Evolutionary conservation across 768 basidiomycete genomes (phyloP), one percentile per base, ranked within the genome.

Genomic region (Termitomyces titanicus): DNA sequence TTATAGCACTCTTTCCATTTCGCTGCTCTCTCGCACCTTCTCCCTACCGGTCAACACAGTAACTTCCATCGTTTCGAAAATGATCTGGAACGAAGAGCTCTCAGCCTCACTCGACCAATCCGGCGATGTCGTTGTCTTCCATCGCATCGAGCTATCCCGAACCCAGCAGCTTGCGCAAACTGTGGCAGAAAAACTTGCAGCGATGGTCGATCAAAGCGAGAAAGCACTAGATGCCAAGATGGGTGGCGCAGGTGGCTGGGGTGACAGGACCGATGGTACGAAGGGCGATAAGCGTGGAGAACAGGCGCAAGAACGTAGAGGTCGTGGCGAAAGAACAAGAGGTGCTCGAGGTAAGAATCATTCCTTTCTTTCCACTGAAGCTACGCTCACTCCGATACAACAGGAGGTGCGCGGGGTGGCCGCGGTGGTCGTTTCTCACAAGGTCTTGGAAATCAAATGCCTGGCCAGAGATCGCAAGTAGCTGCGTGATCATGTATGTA

Each of bases 41-140:
- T 86, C 86, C 9, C 77, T 98, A 29, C 82, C 95, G 3, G 71
- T 87, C 47, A 82, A 88, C 39, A 75, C 86, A 4, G 92, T 98
- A 4, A 93, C 88, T 8, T 93, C 94, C 12, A 85, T 97, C 61
- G 90, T 98, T 38, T 95, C 92, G 25, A 92, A 94, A 72, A 98
- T 99, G 97, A 97, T 98, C 63, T 98, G 95, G 93, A 93, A 81
- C 65, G 97, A 98, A 64, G 94, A 98, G 66, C 77, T 99, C 11
- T 79, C 89, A 1, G 97, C 96, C 3, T 95, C 94, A 15, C 78
- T 98, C 52, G 97, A 98, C 69, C 93, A 92, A 67, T 87, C 92
- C 17, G 86, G 86, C 22, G 88, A 86, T 35, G 94, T 96, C 40
- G 82, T 99, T 53, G 86, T 96, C 44, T 94, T 98, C 79, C 93